A percentile compares a stretch with the other conserved stretches of the same genome.
Conservation (phyloP, 2,329 filamentous ascomycete genomes). For the Alternaria novae-zelandiae region DNA sequence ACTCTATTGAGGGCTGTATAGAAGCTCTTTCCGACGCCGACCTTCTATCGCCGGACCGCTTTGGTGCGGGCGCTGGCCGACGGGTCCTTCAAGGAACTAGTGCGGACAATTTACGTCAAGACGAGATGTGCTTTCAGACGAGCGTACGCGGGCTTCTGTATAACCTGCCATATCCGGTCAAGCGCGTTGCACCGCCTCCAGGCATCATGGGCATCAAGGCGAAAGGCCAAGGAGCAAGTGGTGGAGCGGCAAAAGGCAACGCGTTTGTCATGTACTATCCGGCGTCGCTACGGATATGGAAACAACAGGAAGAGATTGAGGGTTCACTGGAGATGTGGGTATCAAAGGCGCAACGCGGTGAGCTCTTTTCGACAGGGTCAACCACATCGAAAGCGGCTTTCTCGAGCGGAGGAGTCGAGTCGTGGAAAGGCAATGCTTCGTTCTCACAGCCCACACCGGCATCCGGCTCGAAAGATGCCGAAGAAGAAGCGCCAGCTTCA, state of each 20-base stretch:
- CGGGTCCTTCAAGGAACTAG: constrained; percentile 57
- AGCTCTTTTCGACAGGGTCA: constrained; percentile 29
- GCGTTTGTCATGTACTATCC: constrained; percentile 93
- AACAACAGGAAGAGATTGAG: constrained; percentile 80
- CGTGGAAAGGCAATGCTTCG: constrained; percentile 41
- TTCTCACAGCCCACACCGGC: constrained; percentile 20
- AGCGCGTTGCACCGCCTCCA: constrained; percentile 57
- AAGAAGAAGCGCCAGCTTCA: constrained; percentile 22
- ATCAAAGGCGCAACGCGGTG: constrained; percentile 58
- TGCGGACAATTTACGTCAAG: constrained; percentile 81
- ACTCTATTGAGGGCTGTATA: constrained; percentile 83
- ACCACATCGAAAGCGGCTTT: constrained; percentile 34
- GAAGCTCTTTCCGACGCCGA: constrained; percentile 88
- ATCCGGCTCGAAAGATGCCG: constrained; percentile 1
- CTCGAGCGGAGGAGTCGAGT: constrained; percentile 48
- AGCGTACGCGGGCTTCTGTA: constrained; percentile 87
- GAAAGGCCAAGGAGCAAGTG: constrained; percentile 29
- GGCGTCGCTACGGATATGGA: constrained; percentile 81
- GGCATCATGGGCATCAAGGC: constrained; percentile 46
- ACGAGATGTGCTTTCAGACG: constrained; percentile 92
- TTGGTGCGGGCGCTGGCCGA: constrained; percentile 63
- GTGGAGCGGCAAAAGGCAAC: constrained; percentile 55
- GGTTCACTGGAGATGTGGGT: constrained; percentile 74
- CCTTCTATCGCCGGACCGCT: constrained; percentile 77
- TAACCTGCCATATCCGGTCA: constrained; percentile 84